Conservation (phyloP, 768 basidiomycete genomes). For the Trametes gibbosa region DNA sequence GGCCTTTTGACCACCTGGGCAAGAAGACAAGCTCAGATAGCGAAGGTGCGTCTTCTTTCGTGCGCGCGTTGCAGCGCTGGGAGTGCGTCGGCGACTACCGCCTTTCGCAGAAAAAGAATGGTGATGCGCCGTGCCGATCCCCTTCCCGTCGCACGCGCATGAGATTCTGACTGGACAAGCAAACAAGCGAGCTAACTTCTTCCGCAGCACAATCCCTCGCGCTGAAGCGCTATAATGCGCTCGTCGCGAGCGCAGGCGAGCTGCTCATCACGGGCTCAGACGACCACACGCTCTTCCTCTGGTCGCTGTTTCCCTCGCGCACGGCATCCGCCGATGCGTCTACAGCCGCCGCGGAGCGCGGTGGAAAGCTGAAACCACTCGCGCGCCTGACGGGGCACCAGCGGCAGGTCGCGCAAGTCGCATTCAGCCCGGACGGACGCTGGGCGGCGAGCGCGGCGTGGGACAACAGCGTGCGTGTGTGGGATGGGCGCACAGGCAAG, state of each 20-base stretch:
- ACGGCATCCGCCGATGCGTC: conserved; percentile 33
- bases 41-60: conserved; percentile 56
- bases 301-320: conserved; percentile 70
- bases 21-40: conserved; percentile 77
- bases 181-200: neutral
- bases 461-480: conserved; percentile 87
- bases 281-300: conserved; percentile 96
- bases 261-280: conserved; percentile 94
- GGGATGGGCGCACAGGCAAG: conserved; percentile 84
- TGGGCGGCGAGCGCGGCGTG: conserved; percentile 90
- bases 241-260: conserved; percentile 66
- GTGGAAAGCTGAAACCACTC: conserved; percentile 61
- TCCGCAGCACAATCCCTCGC: conserved; percentile 73
- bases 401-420: conserved; percentile 89
- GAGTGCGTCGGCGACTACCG: neutral
- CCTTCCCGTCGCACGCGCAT: conserved; percentile 1
- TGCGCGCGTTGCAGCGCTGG: neutral
- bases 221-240: conserved; percentile 69
- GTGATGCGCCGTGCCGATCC: neutral
- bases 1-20: conserved; percentile 87
- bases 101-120: neutral
- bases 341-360: conserved; percentile 37
- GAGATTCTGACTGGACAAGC: neutral
- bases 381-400: conserved; percentile 92
- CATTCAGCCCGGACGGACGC: conserved; percentile 91